These are phyloP conservation scores for Fusarium tjaetaba DNA, from an alignment of 2,329 filamentous ascomycete species.

Conservation along the genomic window DNA sequence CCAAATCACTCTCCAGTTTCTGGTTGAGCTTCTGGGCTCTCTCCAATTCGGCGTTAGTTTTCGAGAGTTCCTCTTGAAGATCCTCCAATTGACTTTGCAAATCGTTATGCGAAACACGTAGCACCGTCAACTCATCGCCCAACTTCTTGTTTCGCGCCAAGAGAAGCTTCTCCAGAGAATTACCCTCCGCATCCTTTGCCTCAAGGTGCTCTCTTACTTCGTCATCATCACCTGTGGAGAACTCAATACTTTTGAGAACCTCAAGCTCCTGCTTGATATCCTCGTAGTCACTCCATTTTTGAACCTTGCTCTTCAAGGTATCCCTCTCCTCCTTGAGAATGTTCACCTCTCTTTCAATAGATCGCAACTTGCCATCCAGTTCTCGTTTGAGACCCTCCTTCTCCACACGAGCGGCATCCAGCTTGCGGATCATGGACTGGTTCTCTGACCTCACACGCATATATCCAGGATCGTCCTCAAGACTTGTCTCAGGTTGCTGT, in stretches of 20 bases:
- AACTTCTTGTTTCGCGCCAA: constrained; percentile 96
- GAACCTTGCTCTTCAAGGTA: constrained; percentile 79
- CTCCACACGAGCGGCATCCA: constrained; percentile 85
- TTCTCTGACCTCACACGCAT: constrained; percentile 93
- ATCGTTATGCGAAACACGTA: constrained; percentile 94
- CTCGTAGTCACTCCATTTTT: constrained; percentile 93
- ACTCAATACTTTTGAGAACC: constrained; percentile 97
- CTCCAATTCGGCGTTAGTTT: constrained; percentile 86
- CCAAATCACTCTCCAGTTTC: constrained; percentile 91
- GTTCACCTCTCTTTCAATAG: constrained; percentile 80
- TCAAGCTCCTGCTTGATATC: constrained; percentile 96
- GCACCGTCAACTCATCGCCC: constrained; percentile 88
- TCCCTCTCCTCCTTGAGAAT: constrained; percentile 85
- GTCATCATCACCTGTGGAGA: constrained; percentile 89
- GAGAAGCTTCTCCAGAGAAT: constrained; percentile 89
- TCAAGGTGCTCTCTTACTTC: constrained; percentile 60
- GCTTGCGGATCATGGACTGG: constrained; percentile 86
- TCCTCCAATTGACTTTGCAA: constrained; percentile 81
- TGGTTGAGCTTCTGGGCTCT: constrained; percentile 84
- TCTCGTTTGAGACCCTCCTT: constrained; percentile 82
- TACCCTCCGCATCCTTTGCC: constrained; percentile 63
- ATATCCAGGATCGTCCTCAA: constrained; percentile 91
- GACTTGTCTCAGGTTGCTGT: constrained; percentile 65
- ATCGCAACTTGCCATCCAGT: constrained; percentile 77
- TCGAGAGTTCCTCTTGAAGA: constrained; percentile 84